Evolutionary conservation across 495 filamentous ascomycete species (phyloP).

Genomic region (Penicillium psychrofluorescens): DNA sequence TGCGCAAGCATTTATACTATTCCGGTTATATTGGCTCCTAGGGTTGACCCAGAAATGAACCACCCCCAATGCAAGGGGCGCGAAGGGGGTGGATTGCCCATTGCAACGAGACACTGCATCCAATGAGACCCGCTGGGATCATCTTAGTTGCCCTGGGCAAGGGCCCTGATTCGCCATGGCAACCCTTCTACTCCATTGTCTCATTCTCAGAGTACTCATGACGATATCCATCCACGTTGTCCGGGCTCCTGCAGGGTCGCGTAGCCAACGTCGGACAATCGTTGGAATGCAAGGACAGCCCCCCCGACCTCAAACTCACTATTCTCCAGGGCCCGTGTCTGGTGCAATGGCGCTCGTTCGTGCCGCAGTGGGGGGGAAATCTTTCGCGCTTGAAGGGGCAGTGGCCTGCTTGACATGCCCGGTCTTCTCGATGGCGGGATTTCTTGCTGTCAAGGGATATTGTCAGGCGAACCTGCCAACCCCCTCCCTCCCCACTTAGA

Average conservation of each 20-base stretch:
- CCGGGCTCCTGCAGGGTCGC: slow-evolving; percentile 13
- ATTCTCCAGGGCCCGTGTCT: slow-evolving; percentile 23
- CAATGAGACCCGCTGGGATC: slow-evolving; percentile 19
- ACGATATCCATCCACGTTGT: slow-evolving; percentile 5
- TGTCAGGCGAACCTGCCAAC: not conserved
- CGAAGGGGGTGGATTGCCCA: slow-evolving; percentile 17
- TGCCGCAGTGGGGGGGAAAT: slow-evolving; percentile 7
- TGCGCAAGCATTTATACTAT: slow-evolving; percentile 21
- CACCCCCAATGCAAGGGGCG: slow-evolving; percentile 16
- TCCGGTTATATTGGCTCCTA: slow-evolving; percentile 3
- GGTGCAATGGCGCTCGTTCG: slow-evolving; percentile 8
- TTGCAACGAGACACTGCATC: slow-evolving; percentile 23
- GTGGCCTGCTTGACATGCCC: slow-evolving; percentile 10
- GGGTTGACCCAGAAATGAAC: slow-evolving; percentile 10
- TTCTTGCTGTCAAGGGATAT: slow-evolving; percentile 21
- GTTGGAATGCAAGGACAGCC: slow-evolving; percentile 23
- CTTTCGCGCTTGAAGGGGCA: slow-evolving; percentile 9
- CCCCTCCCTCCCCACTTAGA: slow-evolving; percentile 17
- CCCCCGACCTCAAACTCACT: slow-evolving; percentile 18
- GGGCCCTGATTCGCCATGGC: slow-evolving; percentile 18
- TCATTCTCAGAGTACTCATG: slow-evolving; percentile 12
- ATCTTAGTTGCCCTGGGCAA: slow-evolving; percentile 19
- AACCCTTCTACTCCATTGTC: slow-evolving; percentile 8
- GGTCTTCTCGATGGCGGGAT: slow-evolving; percentile 16
- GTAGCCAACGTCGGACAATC: slow-evolving; percentile 9